Conservation (phyloP, 2,329 filamentous ascomycete genomes). For the Diaporthe sp. region DNA sequence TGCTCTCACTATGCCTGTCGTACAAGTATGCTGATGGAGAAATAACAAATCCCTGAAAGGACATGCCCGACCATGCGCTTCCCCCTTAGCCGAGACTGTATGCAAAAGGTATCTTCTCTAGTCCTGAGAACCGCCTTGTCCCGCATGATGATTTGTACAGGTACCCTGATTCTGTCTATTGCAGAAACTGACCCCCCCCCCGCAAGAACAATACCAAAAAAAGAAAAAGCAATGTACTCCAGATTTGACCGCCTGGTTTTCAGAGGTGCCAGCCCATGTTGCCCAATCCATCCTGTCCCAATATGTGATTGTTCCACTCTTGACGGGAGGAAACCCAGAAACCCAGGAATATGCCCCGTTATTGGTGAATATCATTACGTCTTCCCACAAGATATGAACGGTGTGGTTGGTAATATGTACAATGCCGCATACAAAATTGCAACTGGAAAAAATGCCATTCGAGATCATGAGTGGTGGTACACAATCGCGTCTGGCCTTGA, state of each 20-base stretch:
- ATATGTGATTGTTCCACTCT: neutral
- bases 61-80: constrained; percentile 9
- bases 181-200: constrained; percentile 28
- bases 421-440: constrained; percentile 15
- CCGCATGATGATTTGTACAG: constrained; percentile 19
- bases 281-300: neutral
- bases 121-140: neutral
- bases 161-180: constrained; percentile 30
- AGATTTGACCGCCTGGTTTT: constrained; percentile 20
- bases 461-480: neutral
- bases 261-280: constrained; percentile 33
- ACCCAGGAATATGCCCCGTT: neutral
- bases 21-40: constrained; percentile 13
- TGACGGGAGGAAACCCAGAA: neutral
- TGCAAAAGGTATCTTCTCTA: constrained; percentile 29
- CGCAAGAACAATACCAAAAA: neutral
- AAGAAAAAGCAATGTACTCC: constrained; percentile 3
- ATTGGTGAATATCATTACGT: constrained; percentile 28
- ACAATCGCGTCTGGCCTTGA: neutral
- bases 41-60: constrained; percentile 20
- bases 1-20: constrained; percentile 16
- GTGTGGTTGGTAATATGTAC: constrained; percentile 36
- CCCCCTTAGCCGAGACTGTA: neutral
- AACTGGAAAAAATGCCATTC: neutral
- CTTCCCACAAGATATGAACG: constrained; percentile 21